phyloP scores from a whole-genome alignment of 345 rosid genomes.

The Eutrema heterophyllum region DNA sequence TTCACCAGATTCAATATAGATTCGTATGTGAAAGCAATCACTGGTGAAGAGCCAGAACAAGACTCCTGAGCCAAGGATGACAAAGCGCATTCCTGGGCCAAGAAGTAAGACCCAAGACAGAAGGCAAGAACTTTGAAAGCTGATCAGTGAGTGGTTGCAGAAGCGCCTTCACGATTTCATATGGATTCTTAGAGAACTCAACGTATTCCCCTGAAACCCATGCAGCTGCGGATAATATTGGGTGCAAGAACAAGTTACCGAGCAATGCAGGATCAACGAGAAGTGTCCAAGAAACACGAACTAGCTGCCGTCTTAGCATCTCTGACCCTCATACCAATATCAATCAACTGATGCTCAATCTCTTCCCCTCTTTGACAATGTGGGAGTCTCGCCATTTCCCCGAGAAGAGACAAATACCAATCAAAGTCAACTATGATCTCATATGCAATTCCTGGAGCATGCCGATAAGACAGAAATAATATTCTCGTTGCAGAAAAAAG shows the following conservation, averaged over 20 bases:
- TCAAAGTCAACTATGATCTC: conserved; percentile 79
- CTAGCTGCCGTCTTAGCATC: conserved; percentile 79
- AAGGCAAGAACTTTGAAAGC: conserved; percentile 60
- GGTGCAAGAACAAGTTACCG: conserved; percentile 72
- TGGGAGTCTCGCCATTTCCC: conserved; percentile 80
- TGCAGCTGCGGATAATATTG: conserved; percentile 80
- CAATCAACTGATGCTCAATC: conserved; percentile 82
- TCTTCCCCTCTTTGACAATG: conserved; percentile 82
- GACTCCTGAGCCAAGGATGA: conserved; percentile 28
- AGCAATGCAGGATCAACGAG: conserved; percentile 97
- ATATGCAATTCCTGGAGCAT: conserved; percentile 55
- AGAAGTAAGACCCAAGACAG: conserved; percentile 42
- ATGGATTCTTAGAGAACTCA: conserved; percentile 54
- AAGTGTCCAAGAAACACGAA: conserved; percentile 59
- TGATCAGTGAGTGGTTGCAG: conserved; percentile 80
- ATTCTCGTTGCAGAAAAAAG: conserved; percentile 79
- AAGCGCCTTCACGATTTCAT: conserved; percentile 75
- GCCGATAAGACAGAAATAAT: conserved; percentile 64
- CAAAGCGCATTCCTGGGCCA: conserved; percentile 22
- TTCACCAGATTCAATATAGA: conserved; percentile 49
- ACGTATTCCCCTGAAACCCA: conserved; percentile 91
- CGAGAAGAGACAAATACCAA: conserved; percentile 87
- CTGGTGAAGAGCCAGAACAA: conserved; percentile 24
- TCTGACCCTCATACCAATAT: conserved; percentile 81
- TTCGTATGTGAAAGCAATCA: conserved; percentile 34